Evolutionary conservation across 179 eudicot genomes (phyloP), one percentile per base, ranked within the genome.

Genomic region (Spergularia azorica): DNA sequence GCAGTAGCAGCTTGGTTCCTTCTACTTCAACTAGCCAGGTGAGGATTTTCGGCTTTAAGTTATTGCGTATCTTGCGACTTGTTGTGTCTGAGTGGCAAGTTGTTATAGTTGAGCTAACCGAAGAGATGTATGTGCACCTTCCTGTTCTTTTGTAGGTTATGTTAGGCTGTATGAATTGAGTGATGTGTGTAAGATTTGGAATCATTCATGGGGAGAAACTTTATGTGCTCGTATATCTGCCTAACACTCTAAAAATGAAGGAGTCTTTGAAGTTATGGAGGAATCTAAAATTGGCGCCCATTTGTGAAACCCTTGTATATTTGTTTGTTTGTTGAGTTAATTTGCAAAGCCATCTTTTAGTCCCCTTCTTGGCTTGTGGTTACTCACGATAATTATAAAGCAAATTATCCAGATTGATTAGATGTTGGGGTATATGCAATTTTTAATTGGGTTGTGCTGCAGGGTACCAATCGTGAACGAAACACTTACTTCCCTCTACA

Each of bases 381-480:
- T n/a, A 51, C 71, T 38, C 2, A 62, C 39, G 67, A 50, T 67
- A 38, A 18, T 61, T 62, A 52, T 20, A 0, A 12, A 50, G 57
- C 16, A 3, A 41, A 0, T 72, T 59, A n/a, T 36, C 66, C 67
- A 26, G 46, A 20, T 59, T 13, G 69, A 46, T 58, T 66, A 41
- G 59, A 77, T 50, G 21, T 76, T 61, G 26, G 60, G 58, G 59
- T 61, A 41, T 12, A 39, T 60, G 26, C 46, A 52, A 39, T 11
- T 56, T 4, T 64, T 57, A 17, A 26, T 21, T 51, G 57, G 59
- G 55, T 76, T 71, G 32, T 85, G 67, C 51, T 84, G 86, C 88
- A 95, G 99, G 92, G 86, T 50, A 72, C 83, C 67, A 84, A 82
- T 63, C 86, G 70, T 79, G 92, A 91, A 59, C 86, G 84, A 56